These are phyloP conservation scores for Lyophyllum shimeji DNA, from an alignment of 768 basidiomycete genomes.

Conservation along the genomic window DNA sequence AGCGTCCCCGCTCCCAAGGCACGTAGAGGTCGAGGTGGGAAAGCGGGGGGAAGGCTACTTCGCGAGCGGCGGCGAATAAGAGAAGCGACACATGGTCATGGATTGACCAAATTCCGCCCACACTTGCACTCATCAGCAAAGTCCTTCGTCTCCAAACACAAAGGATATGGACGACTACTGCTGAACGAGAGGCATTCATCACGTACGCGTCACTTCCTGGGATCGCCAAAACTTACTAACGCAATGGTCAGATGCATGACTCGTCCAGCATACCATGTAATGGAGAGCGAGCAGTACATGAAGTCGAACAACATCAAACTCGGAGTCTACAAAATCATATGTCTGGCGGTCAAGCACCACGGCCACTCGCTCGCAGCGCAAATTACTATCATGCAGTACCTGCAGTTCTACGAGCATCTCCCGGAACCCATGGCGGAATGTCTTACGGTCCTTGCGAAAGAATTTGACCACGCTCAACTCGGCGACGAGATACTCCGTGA, in stretches of 20 bases:
- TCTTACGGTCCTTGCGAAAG: conserved; percentile 71
- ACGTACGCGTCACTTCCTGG: conserved; percentile 47
- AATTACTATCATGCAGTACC: conserved; percentile 85
- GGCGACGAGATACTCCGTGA: conserved; percentile 92
- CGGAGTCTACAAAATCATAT: conserved; percentile 86
- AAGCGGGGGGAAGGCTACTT: conserved; percentile 36
- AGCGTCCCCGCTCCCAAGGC: conserved; percentile 43
- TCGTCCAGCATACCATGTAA: conserved; percentile 82
- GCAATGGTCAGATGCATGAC: conserved; percentile 72
- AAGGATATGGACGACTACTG: conserved; percentile 87
- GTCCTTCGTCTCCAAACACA: conserved; percentile 66
- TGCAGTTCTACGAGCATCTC: conserved; percentile 94
- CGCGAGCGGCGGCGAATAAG: conserved; percentile 39
- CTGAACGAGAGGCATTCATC: conserved; percentile 84
- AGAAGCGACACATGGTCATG: conserved; percentile 68
- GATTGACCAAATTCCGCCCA: conserved; percentile 71
- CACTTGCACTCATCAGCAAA: conserved; percentile 70
- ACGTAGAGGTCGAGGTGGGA: conserved; percentile 62
- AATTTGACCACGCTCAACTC: conserved; percentile 87
- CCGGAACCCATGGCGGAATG: conserved; percentile 94
- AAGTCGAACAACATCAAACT: conserved; percentile 69
- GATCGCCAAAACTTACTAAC: conserved; percentile 1
- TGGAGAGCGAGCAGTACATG: conserved; percentile 87
- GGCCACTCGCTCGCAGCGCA: conserved; percentile 82
- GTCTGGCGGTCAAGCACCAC: conserved; percentile 89